phyloP scores from a whole-genome alignment of 1,284 basidiomycete genomes.

The Tilletia setariae region DNA sequence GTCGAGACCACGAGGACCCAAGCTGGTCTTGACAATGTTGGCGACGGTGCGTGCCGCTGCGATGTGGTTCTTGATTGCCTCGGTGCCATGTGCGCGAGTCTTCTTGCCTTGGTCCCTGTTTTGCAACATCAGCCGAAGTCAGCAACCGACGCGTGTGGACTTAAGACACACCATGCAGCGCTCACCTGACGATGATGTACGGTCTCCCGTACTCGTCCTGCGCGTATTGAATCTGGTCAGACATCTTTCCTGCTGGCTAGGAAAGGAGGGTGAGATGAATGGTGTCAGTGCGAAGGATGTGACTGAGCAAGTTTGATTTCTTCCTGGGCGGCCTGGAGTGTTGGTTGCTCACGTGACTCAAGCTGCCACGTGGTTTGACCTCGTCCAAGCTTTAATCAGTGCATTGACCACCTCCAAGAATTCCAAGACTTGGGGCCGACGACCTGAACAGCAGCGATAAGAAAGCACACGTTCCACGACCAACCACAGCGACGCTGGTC shows the following conservation, averaged over 20 bases:
- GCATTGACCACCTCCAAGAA: too few relatives aligned
- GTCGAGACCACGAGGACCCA: conserved; percentile 93
- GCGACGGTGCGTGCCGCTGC: conserved; percentile 88
- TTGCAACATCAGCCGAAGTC: conserved; percentile 27
- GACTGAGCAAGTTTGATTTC: too few relatives aligned
- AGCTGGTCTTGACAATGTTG: conserved; percentile 89
- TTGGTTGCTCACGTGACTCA: too few relatives aligned
- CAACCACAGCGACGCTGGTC: too few relatives aligned
- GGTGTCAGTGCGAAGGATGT: too few relatives aligned
- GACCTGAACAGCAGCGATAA: too few relatives aligned
- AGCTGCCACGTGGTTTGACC: too few relatives aligned
- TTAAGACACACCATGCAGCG: neutral
- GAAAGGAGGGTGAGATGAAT: too few relatives aligned
- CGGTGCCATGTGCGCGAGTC: conserved; percentile 86
- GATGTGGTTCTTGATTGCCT: conserved; percentile 76
- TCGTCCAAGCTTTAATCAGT: too few relatives aligned
- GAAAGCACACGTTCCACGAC: too few relatives aligned
- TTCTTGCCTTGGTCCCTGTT: conserved; percentile 82
- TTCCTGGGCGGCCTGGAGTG: too few relatives aligned
- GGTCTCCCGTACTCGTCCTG: conserved; percentile 80
- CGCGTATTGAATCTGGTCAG: conserved; percentile 46
- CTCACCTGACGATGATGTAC: conserved; percentile 78
- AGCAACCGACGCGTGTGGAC: neutral
- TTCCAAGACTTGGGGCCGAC: too few relatives aligned
- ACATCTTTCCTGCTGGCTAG: neutral